Evolutionary conservation across 805 yeast species (phyloP).

Genomic region (Isabelozyma heimii): DNA sequence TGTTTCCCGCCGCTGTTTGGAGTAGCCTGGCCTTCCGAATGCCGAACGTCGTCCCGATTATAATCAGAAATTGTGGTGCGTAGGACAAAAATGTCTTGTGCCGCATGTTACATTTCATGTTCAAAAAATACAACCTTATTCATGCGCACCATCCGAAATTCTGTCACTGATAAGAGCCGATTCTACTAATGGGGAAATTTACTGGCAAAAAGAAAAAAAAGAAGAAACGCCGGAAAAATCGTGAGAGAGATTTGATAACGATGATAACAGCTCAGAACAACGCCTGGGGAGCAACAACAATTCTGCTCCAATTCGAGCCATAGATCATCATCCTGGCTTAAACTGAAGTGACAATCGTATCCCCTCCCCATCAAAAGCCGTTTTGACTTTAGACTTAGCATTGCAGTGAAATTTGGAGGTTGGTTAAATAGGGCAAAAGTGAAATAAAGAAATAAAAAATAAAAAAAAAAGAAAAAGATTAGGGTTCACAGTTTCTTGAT

Average conservation of each 20-base stretch:
- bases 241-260: neutral
- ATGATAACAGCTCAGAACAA: neutral
- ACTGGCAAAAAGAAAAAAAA: neutral
- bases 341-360: no score
- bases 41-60: neutral
- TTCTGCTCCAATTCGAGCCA: no score
- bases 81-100: neutral
- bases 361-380: no score
- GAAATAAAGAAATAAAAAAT: no score
- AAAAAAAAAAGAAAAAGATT: no score
- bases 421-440: no score
- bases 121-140: neutral
- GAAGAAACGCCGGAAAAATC: neutral
- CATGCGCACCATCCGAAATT: neutral
- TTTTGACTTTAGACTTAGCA: no score
- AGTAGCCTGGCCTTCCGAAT: no score
- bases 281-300: no score
- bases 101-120: neutral
- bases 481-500: neutral
- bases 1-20: no score
- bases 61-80: neutral
- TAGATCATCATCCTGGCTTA: no score
- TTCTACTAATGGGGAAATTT: neutral
- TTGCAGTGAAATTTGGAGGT: no score
- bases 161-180: neutral